These are phyloP conservation scores for Termitomyces sp. DNA, from an alignment of 768 basidiomycete species.

Conservation along the genomic window DNA sequence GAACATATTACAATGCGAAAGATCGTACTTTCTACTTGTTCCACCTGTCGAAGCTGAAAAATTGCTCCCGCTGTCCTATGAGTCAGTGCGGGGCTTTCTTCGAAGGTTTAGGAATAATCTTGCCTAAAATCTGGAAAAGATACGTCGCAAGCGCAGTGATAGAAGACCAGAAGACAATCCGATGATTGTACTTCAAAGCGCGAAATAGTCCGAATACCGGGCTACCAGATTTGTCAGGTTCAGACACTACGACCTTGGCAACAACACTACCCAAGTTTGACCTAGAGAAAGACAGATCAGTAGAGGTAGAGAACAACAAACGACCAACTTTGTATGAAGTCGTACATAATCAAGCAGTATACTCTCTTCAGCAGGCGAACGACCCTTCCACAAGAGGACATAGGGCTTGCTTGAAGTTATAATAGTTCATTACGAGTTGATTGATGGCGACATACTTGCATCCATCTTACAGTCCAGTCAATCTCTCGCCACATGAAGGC, in stretches of 20 bases:
- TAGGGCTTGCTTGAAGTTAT: constrained; percentile 45
- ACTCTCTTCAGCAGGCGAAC: constrained; percentile 49
- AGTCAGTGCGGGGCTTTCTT: constrained; percentile 3
- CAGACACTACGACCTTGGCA: background rate
- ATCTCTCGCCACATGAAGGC: constrained; percentile 43
- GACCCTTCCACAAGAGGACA: constrained; percentile 47
- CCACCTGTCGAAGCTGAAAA: constrained; percentile 30
- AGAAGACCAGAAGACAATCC: constrained; percentile 48
- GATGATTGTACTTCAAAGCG: constrained; percentile 48
- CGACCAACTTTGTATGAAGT: background rate
- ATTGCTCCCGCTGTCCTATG: constrained; percentile 32
- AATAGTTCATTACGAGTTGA: background rate
- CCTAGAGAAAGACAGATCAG: constrained; percentile 21
- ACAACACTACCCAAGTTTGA: constrained; percentile 36
- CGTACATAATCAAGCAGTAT: constrained; percentile 65
- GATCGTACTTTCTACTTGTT: constrained; percentile 18
- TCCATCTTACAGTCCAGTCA: constrained; percentile 51
- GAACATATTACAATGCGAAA: background rate
- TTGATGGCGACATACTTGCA: constrained; percentile 40
- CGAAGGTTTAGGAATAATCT: constrained; percentile 22
- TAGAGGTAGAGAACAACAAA: background rate
- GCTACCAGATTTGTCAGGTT: constrained; percentile 24
- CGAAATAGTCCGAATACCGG: constrained; percentile 35
- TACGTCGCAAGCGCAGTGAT: constrained; percentile 40
- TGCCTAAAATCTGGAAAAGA: constrained; percentile 55